phyloP scores from a whole-genome alignment of 2,329 filamentous ascomycete species.

The Coniochaeta sp. region DNA sequence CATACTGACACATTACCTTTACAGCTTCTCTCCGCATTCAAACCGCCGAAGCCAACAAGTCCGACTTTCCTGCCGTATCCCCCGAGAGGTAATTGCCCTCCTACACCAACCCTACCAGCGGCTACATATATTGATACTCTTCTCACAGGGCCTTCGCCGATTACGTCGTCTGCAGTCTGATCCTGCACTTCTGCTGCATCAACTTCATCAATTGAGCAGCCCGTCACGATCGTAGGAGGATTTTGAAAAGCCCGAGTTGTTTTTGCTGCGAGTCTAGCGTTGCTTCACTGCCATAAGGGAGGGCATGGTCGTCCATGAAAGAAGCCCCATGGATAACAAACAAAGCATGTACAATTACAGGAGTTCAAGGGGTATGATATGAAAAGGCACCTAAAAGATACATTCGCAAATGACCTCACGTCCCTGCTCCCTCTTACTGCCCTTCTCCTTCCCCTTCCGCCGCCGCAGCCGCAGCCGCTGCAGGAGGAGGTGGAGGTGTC shows the following conservation, averaged over 20 bases:
- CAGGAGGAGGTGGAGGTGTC: conserved; percentile 24
- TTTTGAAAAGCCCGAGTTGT: not conserved
- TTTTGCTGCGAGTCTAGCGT: conserved; percentile 8
- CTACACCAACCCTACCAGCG: not conserved
- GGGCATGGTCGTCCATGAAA: too few species aligned
- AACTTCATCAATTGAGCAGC: conserved; percentile 91
- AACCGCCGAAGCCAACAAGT: conserved; percentile 75
- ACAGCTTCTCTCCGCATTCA: conserved; percentile 77
- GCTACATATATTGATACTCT: not conserved
- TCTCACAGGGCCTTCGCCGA: conserved; percentile 89
- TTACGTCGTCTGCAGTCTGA: conserved; percentile 88
- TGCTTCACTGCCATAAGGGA: too few species aligned
- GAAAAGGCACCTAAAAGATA: too few species aligned
- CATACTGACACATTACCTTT: not conserved
- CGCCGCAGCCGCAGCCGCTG: too few species aligned
- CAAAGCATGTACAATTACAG: not conserved
- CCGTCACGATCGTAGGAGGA: not conserved
- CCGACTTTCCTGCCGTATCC: conserved; percentile 68
- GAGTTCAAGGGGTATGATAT: conserved; percentile 1
- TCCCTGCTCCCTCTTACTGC: not conserved
- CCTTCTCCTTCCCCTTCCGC: conserved; percentile 15
- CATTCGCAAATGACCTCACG: not conserved
- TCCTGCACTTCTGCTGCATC: conserved; percentile 97
- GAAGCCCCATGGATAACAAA: not conserved
- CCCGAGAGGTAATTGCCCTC: conserved; percentile 64